A percentile compares a stretch with the other conserved stretches of the same genome.
Evolutionary conservation across 2,329 filamentous ascomycete species (phyloP).

Genomic region (Botrytis tulipae): DNA sequence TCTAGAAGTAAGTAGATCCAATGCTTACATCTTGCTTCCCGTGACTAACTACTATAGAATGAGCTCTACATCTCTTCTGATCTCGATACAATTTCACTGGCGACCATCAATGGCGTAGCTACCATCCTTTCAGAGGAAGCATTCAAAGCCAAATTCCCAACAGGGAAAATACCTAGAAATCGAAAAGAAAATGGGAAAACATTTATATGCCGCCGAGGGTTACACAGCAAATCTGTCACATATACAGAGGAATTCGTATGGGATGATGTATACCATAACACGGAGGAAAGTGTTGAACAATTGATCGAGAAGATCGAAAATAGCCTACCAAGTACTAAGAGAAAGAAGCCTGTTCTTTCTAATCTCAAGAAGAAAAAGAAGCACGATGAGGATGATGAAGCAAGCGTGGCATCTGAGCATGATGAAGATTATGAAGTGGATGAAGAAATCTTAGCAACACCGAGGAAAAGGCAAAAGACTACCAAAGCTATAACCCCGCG

Average conservation of each 20-base stretch:
- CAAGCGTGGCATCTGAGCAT: constrained; percentile 28
- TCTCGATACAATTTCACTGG: constrained; percentile 82
- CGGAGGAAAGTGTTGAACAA: constrained; percentile 30
- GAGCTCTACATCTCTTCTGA: constrained; percentile 89
- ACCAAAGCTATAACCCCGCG: constrained; percentile 40
- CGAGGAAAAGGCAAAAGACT: constrained; percentile 55
- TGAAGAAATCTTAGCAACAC: constrained; percentile 43
- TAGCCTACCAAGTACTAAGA: constrained; percentile 68
- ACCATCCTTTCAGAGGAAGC: constrained; percentile 69
- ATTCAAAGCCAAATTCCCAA: constrained; percentile 70
- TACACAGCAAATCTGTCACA: constrained; percentile 81
- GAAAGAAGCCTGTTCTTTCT: constrained; percentile 37
- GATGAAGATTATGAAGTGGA: constrained; percentile 26
- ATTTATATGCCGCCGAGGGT: constrained; percentile 86
- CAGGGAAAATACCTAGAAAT: constrained; percentile 69
- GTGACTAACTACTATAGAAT: constrained; percentile 52
- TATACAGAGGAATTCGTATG: constrained; percentile 92
- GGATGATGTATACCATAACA: constrained; percentile 72
- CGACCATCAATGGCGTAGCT: constrained; percentile 88
- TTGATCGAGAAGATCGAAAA: constrained; percentile 54
- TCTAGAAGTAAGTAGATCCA: constrained; percentile 55
- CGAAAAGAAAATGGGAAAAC: constrained; percentile 77
- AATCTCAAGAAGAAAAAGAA: not conserved
- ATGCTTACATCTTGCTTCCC: not conserved
- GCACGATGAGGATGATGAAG: constrained; percentile 32